phyloP scores from a whole-genome alignment of 495 filamentous ascomycete species.

The Penicillium daleae region DNA sequence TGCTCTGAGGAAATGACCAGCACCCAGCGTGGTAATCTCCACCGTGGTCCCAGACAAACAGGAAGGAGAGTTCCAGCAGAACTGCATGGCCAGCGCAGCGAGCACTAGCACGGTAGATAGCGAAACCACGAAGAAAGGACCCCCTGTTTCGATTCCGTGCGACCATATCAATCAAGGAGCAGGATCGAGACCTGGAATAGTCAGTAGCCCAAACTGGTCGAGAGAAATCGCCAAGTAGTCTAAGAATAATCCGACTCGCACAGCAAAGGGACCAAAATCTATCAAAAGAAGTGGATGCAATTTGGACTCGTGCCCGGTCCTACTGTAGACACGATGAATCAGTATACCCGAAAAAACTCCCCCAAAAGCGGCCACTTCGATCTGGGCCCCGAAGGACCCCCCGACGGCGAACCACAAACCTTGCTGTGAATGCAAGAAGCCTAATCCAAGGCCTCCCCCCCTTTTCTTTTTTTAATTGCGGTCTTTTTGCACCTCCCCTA shows the following conservation, averaged over 20 bases:
- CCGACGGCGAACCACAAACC: neutral
- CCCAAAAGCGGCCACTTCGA: constrained; percentile 14
- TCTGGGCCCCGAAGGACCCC: constrained; percentile 32
- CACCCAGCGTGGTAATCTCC: constrained; percentile 6
- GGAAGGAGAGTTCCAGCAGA: neutral
- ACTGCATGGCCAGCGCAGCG: neutral
- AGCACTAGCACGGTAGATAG: neutral
- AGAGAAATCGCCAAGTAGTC: neutral
- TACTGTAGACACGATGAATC: too few species aligned
- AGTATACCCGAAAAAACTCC: too few species aligned
- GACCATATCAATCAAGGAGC: neutral
- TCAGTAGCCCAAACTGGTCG: neutral
- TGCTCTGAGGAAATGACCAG: neutral
- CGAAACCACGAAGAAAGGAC: neutral
- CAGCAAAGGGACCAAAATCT: neutral
- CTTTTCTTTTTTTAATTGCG: neutral
- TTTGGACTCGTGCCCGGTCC: neutral
- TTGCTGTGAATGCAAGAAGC: neutral
- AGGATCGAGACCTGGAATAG: neutral
- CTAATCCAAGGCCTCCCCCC: neutral
- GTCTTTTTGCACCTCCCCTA: neutral
- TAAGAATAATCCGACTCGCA: neutral
- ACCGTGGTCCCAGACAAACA: neutral
- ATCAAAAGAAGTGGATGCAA: neutral
- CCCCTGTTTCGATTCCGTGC: too few species aligned